Conservation (phyloP, 2,329 filamentous ascomycete species). For the Colletotrichum gloeosporioides region DNA sequence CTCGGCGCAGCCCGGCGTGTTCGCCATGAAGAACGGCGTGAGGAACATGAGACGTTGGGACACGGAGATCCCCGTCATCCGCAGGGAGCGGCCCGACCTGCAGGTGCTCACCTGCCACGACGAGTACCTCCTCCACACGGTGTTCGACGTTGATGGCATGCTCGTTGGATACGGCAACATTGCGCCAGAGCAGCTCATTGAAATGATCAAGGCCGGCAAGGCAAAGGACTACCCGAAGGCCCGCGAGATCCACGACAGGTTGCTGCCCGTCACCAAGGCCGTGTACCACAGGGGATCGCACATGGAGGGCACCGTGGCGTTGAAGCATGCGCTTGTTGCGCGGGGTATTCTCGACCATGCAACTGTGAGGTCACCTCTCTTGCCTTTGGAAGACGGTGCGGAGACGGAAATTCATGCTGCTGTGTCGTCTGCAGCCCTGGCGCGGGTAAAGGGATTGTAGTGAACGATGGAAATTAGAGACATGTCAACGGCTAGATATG, state of each 20-base stretch:
- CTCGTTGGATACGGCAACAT: conserved; percentile 61
- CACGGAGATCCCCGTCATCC: conserved; percentile 59
- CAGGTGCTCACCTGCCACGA: conserved; percentile 58
- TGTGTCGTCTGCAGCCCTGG: conserved; percentile 32
- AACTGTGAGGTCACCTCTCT: conserved; percentile 53
- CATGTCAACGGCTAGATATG: not conserved
- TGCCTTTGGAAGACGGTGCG: conserved; percentile 47
- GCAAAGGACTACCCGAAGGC: conserved; percentile 52
- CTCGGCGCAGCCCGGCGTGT: conserved; percentile 54
- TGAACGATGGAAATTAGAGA: not conserved
- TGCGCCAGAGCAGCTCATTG: conserved; percentile 53
- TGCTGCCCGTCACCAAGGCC: conserved; percentile 57
- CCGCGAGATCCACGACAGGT: conserved; percentile 52
- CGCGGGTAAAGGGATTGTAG: not conserved
- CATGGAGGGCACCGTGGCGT: conserved; percentile 58
- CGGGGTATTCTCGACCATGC: conserved; percentile 54
- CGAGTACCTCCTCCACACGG: conserved; percentile 57
- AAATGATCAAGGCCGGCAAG: conserved; percentile 57
- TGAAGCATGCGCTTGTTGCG: conserved; percentile 58
- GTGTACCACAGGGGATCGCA: conserved; percentile 60
- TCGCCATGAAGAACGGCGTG: conserved; percentile 63
- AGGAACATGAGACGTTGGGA: conserved; percentile 64
- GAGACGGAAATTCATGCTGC: conserved; percentile 48
- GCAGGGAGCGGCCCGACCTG: conserved; percentile 50
- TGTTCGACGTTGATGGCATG: conserved; percentile 58